Percentiles rank a stretch among this genome's conserved stretches.
Conservation (phyloP, 495 filamentous ascomycete genomes). For the Aspergillus cavernicola region DNA sequence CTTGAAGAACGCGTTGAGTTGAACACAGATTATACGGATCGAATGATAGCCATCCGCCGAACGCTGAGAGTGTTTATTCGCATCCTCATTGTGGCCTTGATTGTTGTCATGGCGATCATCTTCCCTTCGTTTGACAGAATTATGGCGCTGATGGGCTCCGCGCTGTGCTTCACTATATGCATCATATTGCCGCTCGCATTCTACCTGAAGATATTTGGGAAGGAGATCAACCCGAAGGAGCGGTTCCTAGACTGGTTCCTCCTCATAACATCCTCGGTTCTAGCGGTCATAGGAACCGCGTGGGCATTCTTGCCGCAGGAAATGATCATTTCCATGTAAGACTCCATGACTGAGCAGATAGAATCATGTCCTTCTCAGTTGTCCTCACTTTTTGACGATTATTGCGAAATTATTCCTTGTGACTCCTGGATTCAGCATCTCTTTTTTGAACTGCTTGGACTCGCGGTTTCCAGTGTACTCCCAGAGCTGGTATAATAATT, state of each 20-base stretch:
- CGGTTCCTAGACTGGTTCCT: constrained; percentile 63
- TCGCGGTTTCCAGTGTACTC: constrained; percentile 34
- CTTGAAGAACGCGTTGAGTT: constrained; percentile 45
- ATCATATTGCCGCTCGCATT: constrained; percentile 87
- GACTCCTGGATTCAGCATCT: constrained; percentile 67
- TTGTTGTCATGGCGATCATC: constrained; percentile 69
- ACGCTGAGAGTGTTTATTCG: constrained; percentile 59
- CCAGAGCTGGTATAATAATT: constrained; percentile 91
- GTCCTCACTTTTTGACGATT: constrained; percentile 41
- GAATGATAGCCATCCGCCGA: constrained; percentile 54
- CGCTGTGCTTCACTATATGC: constrained; percentile 92
- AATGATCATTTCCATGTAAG: constrained; percentile 28
- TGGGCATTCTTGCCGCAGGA: constrained; percentile 85
- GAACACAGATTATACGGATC: constrained; percentile 39
- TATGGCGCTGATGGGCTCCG: constrained; percentile 88
- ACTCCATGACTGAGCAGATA: background rate
- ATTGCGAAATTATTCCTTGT: constrained; percentile 88
- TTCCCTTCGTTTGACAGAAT: constrained; percentile 90
- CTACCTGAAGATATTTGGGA: constrained; percentile 88
- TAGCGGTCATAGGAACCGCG: constrained; percentile 76
- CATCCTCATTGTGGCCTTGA: constrained; percentile 52
- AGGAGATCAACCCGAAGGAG: constrained; percentile 65
- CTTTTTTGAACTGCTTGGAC: constrained; percentile 56
- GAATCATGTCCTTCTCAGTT: background rate
- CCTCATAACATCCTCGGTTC: constrained; percentile 60